phyloP scores from a whole-genome alignment of 257 asterid species.

The Scutellaria baicalensis region DNA sequence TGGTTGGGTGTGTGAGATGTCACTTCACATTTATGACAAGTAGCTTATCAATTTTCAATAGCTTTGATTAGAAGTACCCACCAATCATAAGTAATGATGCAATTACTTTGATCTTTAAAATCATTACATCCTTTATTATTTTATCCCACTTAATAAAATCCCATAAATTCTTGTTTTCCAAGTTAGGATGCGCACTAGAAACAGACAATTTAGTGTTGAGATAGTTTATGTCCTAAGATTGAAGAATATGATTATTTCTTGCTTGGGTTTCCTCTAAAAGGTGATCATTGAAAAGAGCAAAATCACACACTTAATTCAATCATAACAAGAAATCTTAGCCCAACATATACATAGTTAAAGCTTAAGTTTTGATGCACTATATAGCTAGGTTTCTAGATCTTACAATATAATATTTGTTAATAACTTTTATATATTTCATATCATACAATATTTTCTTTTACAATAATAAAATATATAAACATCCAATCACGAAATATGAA shows the following conservation, averaged over 20 bases:
- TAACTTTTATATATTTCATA: no score
- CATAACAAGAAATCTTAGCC: background rate
- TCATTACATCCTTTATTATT: slow-evolving; percentile 15
- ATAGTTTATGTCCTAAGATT: slow-evolving; percentile 23
- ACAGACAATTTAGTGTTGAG: slow-evolving; percentile 11
- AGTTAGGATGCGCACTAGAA: slow-evolving; percentile 32
- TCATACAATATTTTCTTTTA: no score
- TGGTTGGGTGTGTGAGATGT: slow-evolving; percentile 10
- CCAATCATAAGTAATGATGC: slow-evolving; percentile 18
- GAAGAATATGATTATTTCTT: slow-evolving; percentile 27
- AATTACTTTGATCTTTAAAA: slow-evolving; percentile 10
- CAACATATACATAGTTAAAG: background rate
- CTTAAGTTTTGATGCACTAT: background rate
- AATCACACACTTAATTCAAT: slow-evolving; percentile 5
- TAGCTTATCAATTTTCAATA: slow-evolving; percentile 10
- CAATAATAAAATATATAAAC: no score
- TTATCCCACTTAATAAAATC: slow-evolving; percentile 1
- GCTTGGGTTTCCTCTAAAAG: slow-evolving; percentile 27
- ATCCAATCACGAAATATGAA: no score
- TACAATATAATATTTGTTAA: background rate
- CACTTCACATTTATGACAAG: slow-evolving; percentile 12
- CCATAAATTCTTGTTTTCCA: slow-evolving; percentile 32
- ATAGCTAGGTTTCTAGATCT: background rate
- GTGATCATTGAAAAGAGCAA: slow-evolving; percentile 18
- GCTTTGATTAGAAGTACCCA: slow-evolving; percentile 20